Percentiles rank a stretch among this genome's conserved stretches.
These are phyloP conservation scores for Penicillium ochrochloron DNA, from an alignment of 495 filamentous ascomycete species.

Conservation along the genomic window DNA sequence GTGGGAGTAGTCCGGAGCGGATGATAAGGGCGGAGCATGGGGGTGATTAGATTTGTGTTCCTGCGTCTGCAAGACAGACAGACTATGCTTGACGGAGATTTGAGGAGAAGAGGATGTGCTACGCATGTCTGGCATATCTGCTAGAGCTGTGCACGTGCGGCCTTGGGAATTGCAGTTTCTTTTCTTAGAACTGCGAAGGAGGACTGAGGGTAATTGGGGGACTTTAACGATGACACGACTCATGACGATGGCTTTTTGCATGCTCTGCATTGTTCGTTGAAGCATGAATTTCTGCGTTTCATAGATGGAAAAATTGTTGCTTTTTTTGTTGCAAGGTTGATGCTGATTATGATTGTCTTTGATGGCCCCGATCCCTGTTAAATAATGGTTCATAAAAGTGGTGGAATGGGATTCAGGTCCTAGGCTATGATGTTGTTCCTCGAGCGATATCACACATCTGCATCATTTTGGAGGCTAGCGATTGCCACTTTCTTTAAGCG, in stretches of 20 bases:
- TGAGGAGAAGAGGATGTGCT: neutral
- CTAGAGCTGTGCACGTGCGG: too few relatives aligned
- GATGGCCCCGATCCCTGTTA: neutral
- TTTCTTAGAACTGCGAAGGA: neutral
- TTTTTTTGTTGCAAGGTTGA: neutral
- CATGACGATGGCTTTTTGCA: conserved; percentile 14
- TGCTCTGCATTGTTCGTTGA: conserved; percentile 4
- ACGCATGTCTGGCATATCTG: neutral
- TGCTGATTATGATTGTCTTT: neutral
- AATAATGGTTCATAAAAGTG: conserved; percentile 20
- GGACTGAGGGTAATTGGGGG: neutral
- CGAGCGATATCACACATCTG: conserved; percentile 9
- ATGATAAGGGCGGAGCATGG: conserved; percentile 38
- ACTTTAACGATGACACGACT: conserved; percentile 11
- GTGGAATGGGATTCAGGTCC: conserved; percentile 8
- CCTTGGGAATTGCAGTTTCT: neutral
- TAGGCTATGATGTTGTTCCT: neutral
- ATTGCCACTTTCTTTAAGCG: neutral
- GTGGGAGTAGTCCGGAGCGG: conserved; percentile 50
- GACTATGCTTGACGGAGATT: neutral
- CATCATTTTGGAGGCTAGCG: conserved; percentile 24
- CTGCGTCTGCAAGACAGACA: too few relatives aligned
- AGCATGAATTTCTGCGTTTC: conserved; percentile 7
- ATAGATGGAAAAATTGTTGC: conserved; percentile 27
- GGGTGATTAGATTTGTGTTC: neutral